phyloP scores from a whole-genome alignment of 2,329 filamentous ascomycete species.

The Exophiala sideris region DNA sequence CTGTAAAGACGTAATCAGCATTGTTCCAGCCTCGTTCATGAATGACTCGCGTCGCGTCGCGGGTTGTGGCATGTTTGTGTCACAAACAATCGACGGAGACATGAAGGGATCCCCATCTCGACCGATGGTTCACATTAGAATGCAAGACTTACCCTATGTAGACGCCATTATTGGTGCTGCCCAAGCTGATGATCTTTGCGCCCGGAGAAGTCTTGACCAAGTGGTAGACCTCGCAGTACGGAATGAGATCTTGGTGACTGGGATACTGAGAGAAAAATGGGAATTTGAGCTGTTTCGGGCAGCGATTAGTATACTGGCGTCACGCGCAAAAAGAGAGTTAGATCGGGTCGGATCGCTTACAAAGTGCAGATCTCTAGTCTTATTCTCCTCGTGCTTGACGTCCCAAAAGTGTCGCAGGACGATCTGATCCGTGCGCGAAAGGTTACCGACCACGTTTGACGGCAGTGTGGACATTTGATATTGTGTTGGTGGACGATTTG shows the following conservation, averaged over 20 bases:
- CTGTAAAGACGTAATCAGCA: constrained; percentile 8
- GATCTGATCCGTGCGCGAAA: constrained; percentile 28
- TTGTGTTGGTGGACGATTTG: constrained; percentile 22
- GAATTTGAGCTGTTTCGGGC: constrained; percentile 24
- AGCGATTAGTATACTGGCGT: neutral
- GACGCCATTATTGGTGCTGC: constrained; percentile 24
- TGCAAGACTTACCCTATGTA: constrained; percentile 27
- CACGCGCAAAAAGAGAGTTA: no score
- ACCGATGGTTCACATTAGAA: neutral
- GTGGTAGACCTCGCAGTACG: constrained; percentile 29
- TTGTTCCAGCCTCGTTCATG: no score
- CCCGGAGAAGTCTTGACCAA: constrained; percentile 28
- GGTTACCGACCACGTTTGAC: constrained; percentile 16
- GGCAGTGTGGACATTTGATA: constrained; percentile 18
- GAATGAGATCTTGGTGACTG: constrained; percentile 23
- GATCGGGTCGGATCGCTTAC: constrained; percentile 13
- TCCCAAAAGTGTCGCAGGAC: constrained; percentile 29
- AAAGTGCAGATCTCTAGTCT: constrained; percentile 26
- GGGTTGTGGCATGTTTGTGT: neutral
- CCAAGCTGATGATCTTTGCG: constrained; percentile 27
- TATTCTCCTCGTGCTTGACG: constrained; percentile 27
- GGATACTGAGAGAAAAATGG: constrained; percentile 26
- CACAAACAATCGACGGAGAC: neutral
- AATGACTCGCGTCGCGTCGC: no score
- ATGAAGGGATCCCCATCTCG: neutral